Evolutionary conservation across 495 filamentous ascomycete species (phyloP).

Genomic region (Niebla homalea): DNA sequence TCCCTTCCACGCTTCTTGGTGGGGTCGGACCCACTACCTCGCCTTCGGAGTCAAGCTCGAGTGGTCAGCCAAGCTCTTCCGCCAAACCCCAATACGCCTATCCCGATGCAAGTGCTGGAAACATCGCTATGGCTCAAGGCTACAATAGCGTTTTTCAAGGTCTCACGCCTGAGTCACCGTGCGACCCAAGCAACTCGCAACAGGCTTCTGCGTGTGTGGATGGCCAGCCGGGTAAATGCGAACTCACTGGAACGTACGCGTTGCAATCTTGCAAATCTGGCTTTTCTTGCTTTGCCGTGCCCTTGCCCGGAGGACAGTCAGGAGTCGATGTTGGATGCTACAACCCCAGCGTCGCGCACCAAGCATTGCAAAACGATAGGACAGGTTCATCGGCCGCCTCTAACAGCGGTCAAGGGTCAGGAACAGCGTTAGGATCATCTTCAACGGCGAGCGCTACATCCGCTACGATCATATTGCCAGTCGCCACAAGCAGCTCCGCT

Average conservation of each 20-base stretch:
- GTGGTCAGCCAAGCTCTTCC: background rate
- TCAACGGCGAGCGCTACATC: background rate
- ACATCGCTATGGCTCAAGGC: slow-evolving; percentile 7
- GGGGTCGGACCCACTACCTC: background rate
- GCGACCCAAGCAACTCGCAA: slow-evolving; percentile 7
- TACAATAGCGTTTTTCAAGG: slow-evolving; percentile 12
- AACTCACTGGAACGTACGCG: slow-evolving; percentile 10
- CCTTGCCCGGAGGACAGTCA: background rate
- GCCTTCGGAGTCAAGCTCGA: background rate
- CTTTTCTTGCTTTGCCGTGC: slow-evolving; percentile 16
- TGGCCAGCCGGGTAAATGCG: slow-evolving; percentile 14
- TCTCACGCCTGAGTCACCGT: slow-evolving; percentile 8
- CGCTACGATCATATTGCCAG: background rate
- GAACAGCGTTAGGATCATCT: background rate
- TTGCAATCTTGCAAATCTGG: slow-evolving; percentile 9
- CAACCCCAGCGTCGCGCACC: slow-evolving; percentile 5
- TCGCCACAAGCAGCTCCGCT: no score
- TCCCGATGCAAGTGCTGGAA: slow-evolving; percentile 8
- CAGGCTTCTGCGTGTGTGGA: slow-evolving; percentile 11
- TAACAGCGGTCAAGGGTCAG: background rate
- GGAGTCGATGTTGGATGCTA: slow-evolving; percentile 15
- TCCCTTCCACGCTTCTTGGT: background rate
- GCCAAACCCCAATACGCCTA: slow-evolving; percentile 2
- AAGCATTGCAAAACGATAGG: background rate
- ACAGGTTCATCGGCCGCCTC: background rate